These are phyloP conservation scores for Apiotrichum gracile DNA, from an alignment of 1,284 basidiomycete genomes.

Conservation along the genomic window DNA sequence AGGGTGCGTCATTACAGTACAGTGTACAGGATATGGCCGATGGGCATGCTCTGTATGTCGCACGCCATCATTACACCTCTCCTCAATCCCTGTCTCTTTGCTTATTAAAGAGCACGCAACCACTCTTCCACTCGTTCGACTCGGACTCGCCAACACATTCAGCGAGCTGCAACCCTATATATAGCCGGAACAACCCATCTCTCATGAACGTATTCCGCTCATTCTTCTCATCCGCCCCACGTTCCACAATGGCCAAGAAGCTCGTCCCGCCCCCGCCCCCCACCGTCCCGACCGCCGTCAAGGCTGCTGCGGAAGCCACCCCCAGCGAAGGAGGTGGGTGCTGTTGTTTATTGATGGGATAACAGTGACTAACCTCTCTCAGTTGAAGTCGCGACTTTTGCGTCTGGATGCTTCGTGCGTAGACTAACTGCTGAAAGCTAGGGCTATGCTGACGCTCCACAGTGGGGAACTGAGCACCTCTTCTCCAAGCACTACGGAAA, in stretches of 20 bases:
- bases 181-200: no score
- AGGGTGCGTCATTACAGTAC: no score
- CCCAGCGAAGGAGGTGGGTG: conserved; percentile 43
- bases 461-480: conserved; percentile 81
- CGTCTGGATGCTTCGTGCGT: conserved; percentile 59
- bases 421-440: neutral
- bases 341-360: neutral
- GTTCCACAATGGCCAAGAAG: conserved; percentile 22
- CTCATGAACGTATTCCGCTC: neutral
- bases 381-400: conserved; percentile 69
- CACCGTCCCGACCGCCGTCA: conserved; percentile 47
- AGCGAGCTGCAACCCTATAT: neutral
- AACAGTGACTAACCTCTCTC: neutral
- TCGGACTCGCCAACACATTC: no score
- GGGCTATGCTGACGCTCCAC: neutral
- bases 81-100: no score
- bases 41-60: no score
- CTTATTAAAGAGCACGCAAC: no score
- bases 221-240: conserved; percentile 13
- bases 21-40: no score
- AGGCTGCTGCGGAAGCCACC: conserved; percentile 29
- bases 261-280: conserved; percentile 40
- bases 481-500: conserved; percentile 71
- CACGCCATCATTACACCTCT: no score
- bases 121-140: neutral